Percentiles rank a stretch among this genome's conserved stretches.
phyloP scores from a whole-genome alignment of 257 asterid species.

The Penstemon barbatus region DNA sequence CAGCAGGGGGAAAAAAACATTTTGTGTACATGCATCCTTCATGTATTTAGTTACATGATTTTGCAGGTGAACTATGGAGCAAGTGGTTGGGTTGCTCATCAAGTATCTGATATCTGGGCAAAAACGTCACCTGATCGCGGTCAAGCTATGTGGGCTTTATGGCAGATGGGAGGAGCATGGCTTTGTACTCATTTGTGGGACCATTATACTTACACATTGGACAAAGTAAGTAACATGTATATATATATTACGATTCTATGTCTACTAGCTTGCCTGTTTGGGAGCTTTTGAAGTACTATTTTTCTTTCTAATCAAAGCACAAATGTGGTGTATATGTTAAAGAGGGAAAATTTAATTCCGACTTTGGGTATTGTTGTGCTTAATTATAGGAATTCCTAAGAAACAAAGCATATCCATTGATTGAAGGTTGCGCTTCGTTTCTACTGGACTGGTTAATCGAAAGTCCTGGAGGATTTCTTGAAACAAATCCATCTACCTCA shows the following conservation, averaged over 20 bases:
- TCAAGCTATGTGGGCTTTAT: slow-evolving; percentile 62
- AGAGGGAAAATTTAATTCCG: not conserved
- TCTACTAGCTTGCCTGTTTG: too few species aligned
- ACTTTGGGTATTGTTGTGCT: slow-evolving; percentile 2
- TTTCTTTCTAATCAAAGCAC: too few species aligned
- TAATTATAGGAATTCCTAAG: slow-evolving; percentile 60
- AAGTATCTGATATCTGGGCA: slow-evolving; percentile 79
- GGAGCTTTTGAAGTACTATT: too few species aligned
- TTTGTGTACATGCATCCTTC: slow-evolving; percentile 40
- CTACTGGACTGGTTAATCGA: slow-evolving; percentile 75
- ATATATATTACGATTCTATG: too few species aligned
- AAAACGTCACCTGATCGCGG: slow-evolving; percentile 72
- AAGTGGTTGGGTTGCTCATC: slow-evolving; percentile 88
- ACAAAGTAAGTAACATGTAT: slow-evolving; percentile 46
- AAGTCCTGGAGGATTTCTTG: slow-evolving; percentile 57
- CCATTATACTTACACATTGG: slow-evolving; percentile 70
- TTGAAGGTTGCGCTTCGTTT: slow-evolving; percentile 68
- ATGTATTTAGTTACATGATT: slow-evolving; percentile 59
- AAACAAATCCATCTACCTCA: slow-evolving; percentile 84
- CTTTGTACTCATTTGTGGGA: slow-evolving; percentile 83
- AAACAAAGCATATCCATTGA: slow-evolving; percentile 60
- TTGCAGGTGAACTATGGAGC: slow-evolving; percentile 80
- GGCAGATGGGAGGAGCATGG: slow-evolving; percentile 97
- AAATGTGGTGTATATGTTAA: too few species aligned
- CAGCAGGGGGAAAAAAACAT: not conserved